Base-by-base conservation (phyloP, 805 yeast genomes). In the Schizosaccharomyces cryophilus region DNA sequence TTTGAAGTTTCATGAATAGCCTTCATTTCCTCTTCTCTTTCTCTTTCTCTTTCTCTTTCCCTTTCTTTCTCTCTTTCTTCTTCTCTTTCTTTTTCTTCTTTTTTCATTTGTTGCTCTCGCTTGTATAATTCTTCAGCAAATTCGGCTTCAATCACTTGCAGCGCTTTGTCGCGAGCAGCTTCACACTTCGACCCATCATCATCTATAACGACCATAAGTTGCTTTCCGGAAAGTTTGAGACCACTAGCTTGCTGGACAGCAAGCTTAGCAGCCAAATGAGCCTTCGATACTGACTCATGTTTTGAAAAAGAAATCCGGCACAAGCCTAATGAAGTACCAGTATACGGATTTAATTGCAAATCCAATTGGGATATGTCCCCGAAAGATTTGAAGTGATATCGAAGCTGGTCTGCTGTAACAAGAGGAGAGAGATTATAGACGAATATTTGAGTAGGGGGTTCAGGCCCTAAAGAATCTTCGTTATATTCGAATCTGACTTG, bases 321-420 rank as follows among this genome's bases (percentile, higher is more conserved):
- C 26, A 87, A 73, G 9, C 95, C 93, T 51, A 88, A 70, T 0
- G 95, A 89, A 21, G 82, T 84, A 2, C 88, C 95, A 55, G 85
- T 81, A 26, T 75, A 74, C 0, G 90, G 86, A 67, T 88, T 93
- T 62, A 77, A 79, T 9, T 83, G 73, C 63, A 80, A 74, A 62
- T 79, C 78, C 59, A 84, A 71, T 48, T 79, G 80, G 31, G 77
- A 74, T 3, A 88, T 75, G 38, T 76, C 77, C 2, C 95, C 95
- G 70, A 74, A 84, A 29, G 77, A 71, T 54, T 76, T 76, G 64
- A 85, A 78, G 24, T 51, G 56, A 51, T 51, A 51, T 24, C 56
- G 56, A 13, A 51, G 30, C 30, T 51, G 35, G 17, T 51, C 35
- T 24, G 56, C 30, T 6, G 77, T 75, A n/a, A 78, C 74, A 2